Conservation (phyloP, 768 basidiomycete species). For the Sporobolomyces phaffii region DNA sequence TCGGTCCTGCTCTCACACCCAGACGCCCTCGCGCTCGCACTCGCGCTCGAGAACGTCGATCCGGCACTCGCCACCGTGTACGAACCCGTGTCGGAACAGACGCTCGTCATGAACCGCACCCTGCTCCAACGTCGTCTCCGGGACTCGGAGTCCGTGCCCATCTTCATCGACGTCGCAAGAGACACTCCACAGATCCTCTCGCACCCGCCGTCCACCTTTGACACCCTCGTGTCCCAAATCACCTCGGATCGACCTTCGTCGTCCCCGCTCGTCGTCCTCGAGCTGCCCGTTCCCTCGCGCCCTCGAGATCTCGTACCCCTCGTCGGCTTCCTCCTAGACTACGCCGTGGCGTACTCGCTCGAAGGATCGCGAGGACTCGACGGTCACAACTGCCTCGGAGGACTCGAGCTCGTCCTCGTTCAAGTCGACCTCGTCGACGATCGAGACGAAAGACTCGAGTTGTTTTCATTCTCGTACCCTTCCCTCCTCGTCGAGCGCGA, state of each 20-base stretch:
- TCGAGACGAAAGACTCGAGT: not conserved
- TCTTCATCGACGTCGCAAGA: slow-evolving; percentile 13
- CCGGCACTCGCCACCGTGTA: not conserved
- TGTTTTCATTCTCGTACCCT: slow-evolving; percentile 21
- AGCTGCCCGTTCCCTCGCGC: not conserved
- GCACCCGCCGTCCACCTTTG: not conserved
- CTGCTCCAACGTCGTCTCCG: not conserved
- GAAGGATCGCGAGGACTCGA: not conserved
- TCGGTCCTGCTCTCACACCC: not conserved
- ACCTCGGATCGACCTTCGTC: not conserved
- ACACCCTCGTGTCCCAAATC: not conserved
- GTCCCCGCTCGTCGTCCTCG: not conserved
- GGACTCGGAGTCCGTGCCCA: too few species aligned
- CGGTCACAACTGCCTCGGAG: slow-evolving; percentile 23
- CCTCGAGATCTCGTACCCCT: slow-evolving; percentile 6
- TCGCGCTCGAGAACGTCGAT: not conserved
- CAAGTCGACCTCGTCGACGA: not conserved
- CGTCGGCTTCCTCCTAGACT: slow-evolving; percentile 25
- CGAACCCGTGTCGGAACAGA: slow-evolving; percentile 8
- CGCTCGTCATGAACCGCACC: slow-evolving; percentile 1
- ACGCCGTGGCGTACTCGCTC: slow-evolving; percentile 11
- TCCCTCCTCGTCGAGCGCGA: not conserved
- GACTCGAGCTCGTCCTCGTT: slow-evolving; percentile 1
- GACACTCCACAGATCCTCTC: not conserved
- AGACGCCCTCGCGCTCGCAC: not conserved